Base-by-base conservation (phyloP, 495 filamentous ascomycete species). In the Hypoxylon cercidicola region DNA sequence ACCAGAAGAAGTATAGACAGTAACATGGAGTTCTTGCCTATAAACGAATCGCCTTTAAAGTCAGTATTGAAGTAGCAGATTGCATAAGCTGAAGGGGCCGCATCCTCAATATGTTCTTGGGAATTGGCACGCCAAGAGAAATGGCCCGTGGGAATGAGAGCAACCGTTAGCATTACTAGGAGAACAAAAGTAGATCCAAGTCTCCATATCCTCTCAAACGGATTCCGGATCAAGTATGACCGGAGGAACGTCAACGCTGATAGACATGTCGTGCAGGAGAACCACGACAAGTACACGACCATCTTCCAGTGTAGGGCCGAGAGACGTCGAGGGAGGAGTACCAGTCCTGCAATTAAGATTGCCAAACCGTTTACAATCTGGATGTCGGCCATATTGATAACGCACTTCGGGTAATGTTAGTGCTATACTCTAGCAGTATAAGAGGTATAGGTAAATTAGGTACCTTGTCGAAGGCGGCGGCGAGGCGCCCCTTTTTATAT, bases 271-370 rank as follows among this genome's bases (percentile, higher is more conserved):
- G 77, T 45, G 16, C 64, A 76, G 9, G 79, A 77, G 47, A 79
- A 78, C 79, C 78, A 80, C 0, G 75, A 72, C 2, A 81, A 45
- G 18, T 75, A 72, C 0, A 70, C 72, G 20, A 77, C 61, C 10
- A 75, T 60, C 21, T 73, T 71, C 74, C 74, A 82, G 47, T 82
- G 73, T 35, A 80, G 80, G 1, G 63, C 66, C 3, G 67, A 41
- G 13, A 44, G 39, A 5, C 25, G 12, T 15, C 32, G 37, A 20
- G 39, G 52, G 18, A 54, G 50, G 4, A 54, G 20, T 1, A 25
- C 23, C 2, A 40, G 34, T 4, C 52, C 52, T 6, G 52, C 23
- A 11, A 34, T 54, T 8, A 58, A 12, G 16, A 58, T 49, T 12
- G 30, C 43, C n/a, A 49, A 5, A 4, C 55, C 44, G 18, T 58